Evolutionary conservation across 2,329 filamentous ascomycete species (phyloP), one percentile per base, ranked within the genome.

Genomic region (Elsinoe perseae): DNA sequence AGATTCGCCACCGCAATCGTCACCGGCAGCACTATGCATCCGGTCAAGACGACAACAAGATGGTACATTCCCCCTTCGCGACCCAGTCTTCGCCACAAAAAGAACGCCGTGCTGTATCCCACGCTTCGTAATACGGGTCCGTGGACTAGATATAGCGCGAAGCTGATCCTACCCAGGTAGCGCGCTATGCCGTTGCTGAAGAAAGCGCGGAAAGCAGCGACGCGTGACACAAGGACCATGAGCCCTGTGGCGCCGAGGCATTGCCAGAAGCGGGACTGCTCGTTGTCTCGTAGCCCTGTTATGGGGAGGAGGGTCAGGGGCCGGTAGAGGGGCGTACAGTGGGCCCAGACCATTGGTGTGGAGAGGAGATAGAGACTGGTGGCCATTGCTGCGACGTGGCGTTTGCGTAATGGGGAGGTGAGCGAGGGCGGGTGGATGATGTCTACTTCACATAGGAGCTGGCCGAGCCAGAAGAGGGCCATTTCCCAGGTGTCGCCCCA

Each of bases 71-170:
- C 61, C 16, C 73, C 74, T 3, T 80, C 76, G 1, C 69, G 68
- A 4, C 79, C 79, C 0, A 75, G 80, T 34, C 77, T 38, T 10
- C 66, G 64, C 66, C 75, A 81, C 1, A 72, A 74, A 68, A 70
- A 72, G 46, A 70, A 72, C 65, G 80, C 73, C 48, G 75, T 72
- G 38, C 72, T 70, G 61, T 79, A 81, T 8, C 80, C 80, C 18
- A 77, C 61, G 2, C 74, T 73, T 59, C 81, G 78, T 63, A 79
- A 72, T 1, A 76, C 74, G 2, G 79, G 77, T 1, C 80, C 80
- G 64, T 83, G 80, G 72, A 82, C 77, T 4, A 83, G 73, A 64
- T 83, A 83, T 27, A 83, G 64, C 46, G 80, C 77, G 63, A 80
- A 83, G 44, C 78, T 81, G 60, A 83, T 77, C 63, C 76, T 77